phyloP scores from a whole-genome alignment of 371 early-diverging fungal genomes.

The Syncephalastrum sp. region DNA sequence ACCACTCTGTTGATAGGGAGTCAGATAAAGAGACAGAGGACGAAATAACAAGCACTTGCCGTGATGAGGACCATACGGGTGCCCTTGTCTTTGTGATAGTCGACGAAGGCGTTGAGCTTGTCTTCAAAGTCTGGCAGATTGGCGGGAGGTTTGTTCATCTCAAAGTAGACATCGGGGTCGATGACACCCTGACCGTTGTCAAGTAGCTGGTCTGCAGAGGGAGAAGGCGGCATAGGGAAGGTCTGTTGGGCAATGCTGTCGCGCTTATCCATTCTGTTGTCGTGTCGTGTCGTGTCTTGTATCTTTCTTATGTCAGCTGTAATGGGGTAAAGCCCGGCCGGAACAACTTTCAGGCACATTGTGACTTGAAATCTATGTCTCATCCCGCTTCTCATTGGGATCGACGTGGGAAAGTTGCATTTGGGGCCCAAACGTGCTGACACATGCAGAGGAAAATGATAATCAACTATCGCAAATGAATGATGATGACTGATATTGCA shows the following conservation, averaged over 20 bases:
- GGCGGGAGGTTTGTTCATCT: conserved; percentile 71
- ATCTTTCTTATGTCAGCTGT: too few relatives aligned
- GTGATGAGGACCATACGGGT: conserved; percentile 80
- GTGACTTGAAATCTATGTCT: too few relatives aligned
- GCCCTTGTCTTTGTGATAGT: conserved; percentile 53
- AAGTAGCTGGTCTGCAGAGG: conserved; percentile 25
- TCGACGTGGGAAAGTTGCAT: too few relatives aligned
- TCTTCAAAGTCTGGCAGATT: conserved; percentile 65
- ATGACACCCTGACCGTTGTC: conserved; percentile 58
- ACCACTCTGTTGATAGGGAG: conserved; percentile 66
- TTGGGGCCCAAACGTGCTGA: too few relatives aligned
- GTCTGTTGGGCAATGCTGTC: conserved; percentile 13
- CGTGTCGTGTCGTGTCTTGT: too few relatives aligned
- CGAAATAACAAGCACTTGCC: conserved; percentile 39
- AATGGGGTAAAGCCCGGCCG: too few relatives aligned
- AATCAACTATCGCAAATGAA: too few relatives aligned
- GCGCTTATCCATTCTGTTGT: conserved; percentile 1
- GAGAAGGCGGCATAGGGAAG: conserved; percentile 11
- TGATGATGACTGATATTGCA: too few relatives aligned
- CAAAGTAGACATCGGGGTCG: conserved; percentile 82
- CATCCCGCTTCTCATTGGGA: too few relatives aligned
- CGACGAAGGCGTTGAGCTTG: conserved; percentile 70
- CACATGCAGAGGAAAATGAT: too few relatives aligned
- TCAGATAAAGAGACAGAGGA: neutral
- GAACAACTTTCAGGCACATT: too few relatives aligned